Evolutionary conservation across 202 grass and related monocot species (phyloP), one percentile per base, ranked within the genome.

Genomic region (Dendrocalamus latiflorus): DNA sequence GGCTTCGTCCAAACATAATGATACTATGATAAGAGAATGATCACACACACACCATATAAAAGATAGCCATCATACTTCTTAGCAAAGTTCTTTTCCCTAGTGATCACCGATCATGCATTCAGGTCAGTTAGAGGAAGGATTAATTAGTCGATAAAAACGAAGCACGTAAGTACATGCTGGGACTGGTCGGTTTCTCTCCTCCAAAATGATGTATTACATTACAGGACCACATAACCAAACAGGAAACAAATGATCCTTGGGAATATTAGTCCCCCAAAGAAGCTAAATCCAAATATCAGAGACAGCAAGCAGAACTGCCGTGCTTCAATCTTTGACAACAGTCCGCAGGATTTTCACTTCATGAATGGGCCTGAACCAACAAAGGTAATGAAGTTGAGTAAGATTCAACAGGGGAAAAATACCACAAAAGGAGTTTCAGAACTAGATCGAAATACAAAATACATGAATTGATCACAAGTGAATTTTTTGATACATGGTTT

Each of bases 261-360:
- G 15, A 51, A 26, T 62, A 55, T 48, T 45, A 47, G 11, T 15
- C 18, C 65, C 37, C 24, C 43, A 34, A 38, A 56, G 10, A 26
- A 50, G 44, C 28, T 50, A 77, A 53, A 84, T 59, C 18, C 57
- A 47, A 72, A 63, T n/a, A n/a, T n/a, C n/a, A n/a, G n/a, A n/a
- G n/a, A 41, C 9, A 24, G 4, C 24, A 71, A 18, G 26, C 6
- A 17, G 3, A 72, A 21, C 43, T 8, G 16, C 7, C 7, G 26
- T 48, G 58, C 80, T 79, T 95, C 80, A 98, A 79, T 98, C 95
- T 81, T 95, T 93, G 54, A 95, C 85, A 17, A 75, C 33, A 1
- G 89, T 91, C 68, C 88, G 77, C 69, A 98, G 74, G 70, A 98
- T 90, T 75, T 88, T 98, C 74, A 98, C 93, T 90, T 95, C 93